Percentiles rank a stretch among this genome's conserved stretches.
These are phyloP conservation scores for Rubia tinctorum DNA, from an alignment of 305 asterid genomes.

Conservation along the genomic window DNA sequence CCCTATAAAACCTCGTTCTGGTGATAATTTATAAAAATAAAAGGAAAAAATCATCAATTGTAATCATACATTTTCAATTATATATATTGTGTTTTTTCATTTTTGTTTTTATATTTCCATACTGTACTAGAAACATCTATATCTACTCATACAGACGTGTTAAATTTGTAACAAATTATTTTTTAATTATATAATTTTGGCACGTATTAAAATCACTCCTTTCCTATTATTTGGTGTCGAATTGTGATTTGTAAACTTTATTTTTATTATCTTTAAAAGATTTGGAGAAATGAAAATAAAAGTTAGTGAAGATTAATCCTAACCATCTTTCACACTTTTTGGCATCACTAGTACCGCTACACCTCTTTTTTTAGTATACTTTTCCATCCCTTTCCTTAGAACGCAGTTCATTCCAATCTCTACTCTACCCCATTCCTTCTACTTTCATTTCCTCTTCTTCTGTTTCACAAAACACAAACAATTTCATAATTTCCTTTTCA, in stretches of 20 bases:
- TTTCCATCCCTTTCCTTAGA: slow-evolving; percentile 11
- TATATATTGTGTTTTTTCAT: too few species aligned
- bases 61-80: too few species aligned
- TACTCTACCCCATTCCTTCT: slow-evolving; percentile 22
- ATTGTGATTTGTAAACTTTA: too few species aligned
- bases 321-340: slow-evolving; percentile 13
- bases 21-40: too few species aligned
- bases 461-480: slow-evolving; percentile 1
- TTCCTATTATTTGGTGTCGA: not conserved
- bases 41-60: too few species aligned
- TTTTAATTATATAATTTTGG: too few species aligned
- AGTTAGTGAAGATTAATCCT: slow-evolving; percentile 5
- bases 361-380: slow-evolving; percentile 5
- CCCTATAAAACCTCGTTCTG: too few species aligned
- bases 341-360: not conserved
- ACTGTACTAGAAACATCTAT: not conserved
- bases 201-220: not conserved
- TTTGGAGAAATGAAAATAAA: too few species aligned
- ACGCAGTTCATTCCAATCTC: slow-evolving; percentile 23
- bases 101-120: too few species aligned
- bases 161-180: too few species aligned
- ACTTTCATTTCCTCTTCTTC: slow-evolving; percentile 15
- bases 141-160: not conserved
- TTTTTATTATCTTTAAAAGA: too few species aligned
- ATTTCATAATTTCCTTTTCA: not conserved